Evolutionary conservation across 2,329 filamentous ascomycete genomes (phyloP).

Genomic region (Trichoderma sp.): DNA sequence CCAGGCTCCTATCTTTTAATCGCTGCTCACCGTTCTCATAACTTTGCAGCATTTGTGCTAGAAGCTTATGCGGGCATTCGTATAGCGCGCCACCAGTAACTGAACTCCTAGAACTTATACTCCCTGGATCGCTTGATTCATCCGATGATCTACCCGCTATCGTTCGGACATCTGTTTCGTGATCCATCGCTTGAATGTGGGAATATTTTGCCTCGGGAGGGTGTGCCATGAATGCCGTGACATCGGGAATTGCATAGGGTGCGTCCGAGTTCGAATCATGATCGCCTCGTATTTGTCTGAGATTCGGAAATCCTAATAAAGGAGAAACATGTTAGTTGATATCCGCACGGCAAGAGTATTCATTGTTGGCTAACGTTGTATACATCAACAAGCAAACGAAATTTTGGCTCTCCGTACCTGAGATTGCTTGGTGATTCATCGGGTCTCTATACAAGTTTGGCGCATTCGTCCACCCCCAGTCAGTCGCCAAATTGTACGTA

Average conservation of each 20-base stretch:
- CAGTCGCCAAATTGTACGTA: background rate
- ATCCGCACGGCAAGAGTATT: background rate
- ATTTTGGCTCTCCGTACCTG: background rate
- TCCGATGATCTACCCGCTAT: background rate
- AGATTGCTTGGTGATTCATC: background rate
- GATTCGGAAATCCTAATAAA: background rate
- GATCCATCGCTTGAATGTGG: background rate
- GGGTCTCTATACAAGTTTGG: background rate
- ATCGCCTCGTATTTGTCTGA: background rate
- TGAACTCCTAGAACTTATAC: background rate
- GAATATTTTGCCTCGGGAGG: background rate
- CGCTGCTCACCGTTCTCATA: conserved; percentile 1
- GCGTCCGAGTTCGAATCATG: background rate
- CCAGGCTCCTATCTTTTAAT: conserved; percentile 3
- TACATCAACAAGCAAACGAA: background rate
- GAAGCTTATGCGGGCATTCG: background rate
- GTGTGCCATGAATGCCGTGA: background rate
- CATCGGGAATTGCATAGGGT: background rate
- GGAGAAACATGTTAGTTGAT: background rate
- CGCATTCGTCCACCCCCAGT: background rate
- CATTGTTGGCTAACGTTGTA: background rate
- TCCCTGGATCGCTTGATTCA: background rate
- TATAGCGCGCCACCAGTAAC: background rate
- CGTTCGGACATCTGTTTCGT: background rate
- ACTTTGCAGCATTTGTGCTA: background rate